These are phyloP conservation scores for Fusarium sp. DNA, from an alignment of 2,329 filamentous ascomycete genomes.

Conservation along the genomic window DNA sequence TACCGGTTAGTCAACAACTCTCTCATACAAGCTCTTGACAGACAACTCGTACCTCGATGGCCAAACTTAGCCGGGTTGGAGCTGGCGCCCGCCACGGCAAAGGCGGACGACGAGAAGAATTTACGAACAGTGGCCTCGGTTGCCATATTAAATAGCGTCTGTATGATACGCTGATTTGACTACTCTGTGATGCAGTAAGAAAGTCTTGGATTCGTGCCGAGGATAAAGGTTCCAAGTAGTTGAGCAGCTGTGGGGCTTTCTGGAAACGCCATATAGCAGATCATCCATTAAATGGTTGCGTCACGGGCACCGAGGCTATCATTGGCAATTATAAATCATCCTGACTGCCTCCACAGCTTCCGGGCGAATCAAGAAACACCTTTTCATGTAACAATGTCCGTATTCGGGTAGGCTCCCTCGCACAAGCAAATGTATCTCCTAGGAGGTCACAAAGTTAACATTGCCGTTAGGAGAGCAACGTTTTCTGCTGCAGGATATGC, in stretches of 20 bases:
- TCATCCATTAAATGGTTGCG: neutral
- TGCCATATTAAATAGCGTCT: slow-evolving; percentile 59
- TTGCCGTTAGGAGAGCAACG: slow-evolving; percentile 62
- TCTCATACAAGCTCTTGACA: neutral
- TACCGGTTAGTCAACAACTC: slow-evolving; percentile 4
- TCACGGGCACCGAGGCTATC: neutral
- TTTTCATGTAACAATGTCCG: slow-evolving; percentile 34
- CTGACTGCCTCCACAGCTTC: neutral
- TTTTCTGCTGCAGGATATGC: slow-evolving; percentile 73
- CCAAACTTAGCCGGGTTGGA: slow-evolving; percentile 89
- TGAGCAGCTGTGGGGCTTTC: slow-evolving; percentile 44
- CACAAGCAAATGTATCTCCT: slow-evolving; percentile 2
- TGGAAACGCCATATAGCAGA: slow-evolving; percentile 38
- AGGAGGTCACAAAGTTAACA: neutral
- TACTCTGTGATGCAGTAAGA: slow-evolving; percentile 10
- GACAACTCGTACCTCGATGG: slow-evolving; percentile 77
- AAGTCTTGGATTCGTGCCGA: slow-evolving; percentile 22
- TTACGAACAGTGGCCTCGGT: slow-evolving; percentile 80
- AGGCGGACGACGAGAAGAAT: slow-evolving; percentile 85
- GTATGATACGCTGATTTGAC: neutral
- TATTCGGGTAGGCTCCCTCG: slow-evolving; percentile 46
- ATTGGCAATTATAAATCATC: slow-evolving; percentile 3
- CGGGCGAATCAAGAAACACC: neutral
- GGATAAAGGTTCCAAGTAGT: slow-evolving; percentile 31
- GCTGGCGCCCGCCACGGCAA: slow-evolving; percentile 92